phyloP scores from a whole-genome alignment of 352 stramenopile species.

The Nothophytophthora sp. region DNA sequence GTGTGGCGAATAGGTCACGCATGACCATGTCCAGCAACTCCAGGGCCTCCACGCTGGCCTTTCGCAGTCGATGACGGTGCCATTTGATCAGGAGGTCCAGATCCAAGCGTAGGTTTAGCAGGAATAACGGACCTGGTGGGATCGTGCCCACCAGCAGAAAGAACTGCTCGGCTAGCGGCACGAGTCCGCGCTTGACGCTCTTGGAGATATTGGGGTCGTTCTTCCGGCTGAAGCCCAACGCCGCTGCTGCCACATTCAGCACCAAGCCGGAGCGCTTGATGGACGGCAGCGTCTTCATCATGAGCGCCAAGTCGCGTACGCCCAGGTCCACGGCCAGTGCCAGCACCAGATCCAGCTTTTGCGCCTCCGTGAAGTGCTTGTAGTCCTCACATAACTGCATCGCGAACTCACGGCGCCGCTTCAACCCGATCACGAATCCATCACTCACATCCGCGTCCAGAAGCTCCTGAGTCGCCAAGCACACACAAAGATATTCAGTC shows the following conservation, averaged over 20 bases:
- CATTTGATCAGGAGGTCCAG: conserved; percentile 55
- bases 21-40: conserved; percentile 84
- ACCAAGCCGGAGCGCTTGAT: conserved; percentile 79
- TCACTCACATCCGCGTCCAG: conserved; percentile 67
- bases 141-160: conserved; percentile 77
- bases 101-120: conserved; percentile 73
- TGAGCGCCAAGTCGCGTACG: conserved; percentile 75
- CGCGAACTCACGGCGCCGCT: conserved; percentile 77
- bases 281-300: conserved; percentile 82
- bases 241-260: conserved; percentile 74
- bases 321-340: conserved; percentile 79
- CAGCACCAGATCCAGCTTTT: conserved; percentile 81
- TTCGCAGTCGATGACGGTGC: conserved; percentile 43
- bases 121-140: conserved; percentile 67
- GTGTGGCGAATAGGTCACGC: conserved; percentile 81
- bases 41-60: conserved; percentile 58
- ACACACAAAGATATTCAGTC: neutral
- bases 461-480: conserved; percentile 39
- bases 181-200: conserved; percentile 82
- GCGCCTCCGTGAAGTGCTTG: conserved; percentile 69
- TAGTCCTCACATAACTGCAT: conserved; percentile 76
- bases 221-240: conserved; percentile 77
- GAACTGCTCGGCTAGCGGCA: conserved; percentile 80
- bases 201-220: conserved; percentile 86
- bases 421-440: conserved; percentile 86